Base-by-base conservation (phyloP, 306 rosid species). In the Rubus idaeus region DNA sequence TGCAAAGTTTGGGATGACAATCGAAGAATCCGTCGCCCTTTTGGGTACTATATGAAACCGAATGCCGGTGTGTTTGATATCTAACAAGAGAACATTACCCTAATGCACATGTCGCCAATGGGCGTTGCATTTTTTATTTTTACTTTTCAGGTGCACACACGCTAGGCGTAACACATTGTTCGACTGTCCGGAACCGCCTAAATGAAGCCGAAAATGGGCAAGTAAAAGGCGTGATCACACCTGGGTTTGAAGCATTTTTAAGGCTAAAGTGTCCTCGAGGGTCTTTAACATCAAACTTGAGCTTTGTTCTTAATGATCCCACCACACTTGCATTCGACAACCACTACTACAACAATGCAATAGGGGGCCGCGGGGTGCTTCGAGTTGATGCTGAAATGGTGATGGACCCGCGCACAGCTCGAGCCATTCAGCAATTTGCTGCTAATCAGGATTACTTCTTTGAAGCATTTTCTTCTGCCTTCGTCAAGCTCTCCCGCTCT, bases 1-100 rank as follows among this genome's bases (percentile, higher is more conserved):
- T 21, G 45, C 72, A 10, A 51, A 77, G 2, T 75, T 40, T 65
- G 83, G 83, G 16, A 79, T 79, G 86, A 79, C 79, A 53, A 16
- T 35, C 11, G 56, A 76, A 71, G 86, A 83, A 71, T 83, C 83
- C 21, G 86, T 75, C 2, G 83, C 81, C 67, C 71, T 79, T 57
- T 64, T 79, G 42, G 86, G 81, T 79, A 73, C 51, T 21, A 1
- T 1, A 60, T 26, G 66, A 12, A 23, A 4, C 12, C 4, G 40
- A 23, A 60, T 10, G 2, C 1, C 18, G 10, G 10, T 5, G 3
- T 26, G 18, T 39, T 26, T 26, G 2, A 61, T 26, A 61, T 61
- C 42, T 30, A 61, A 58, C 64, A 21, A 58, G 64, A 58, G 4
- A 4, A 9, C 35, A 23, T n/a, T 9, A 57, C 13, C 35, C 35